phyloP scores from a whole-genome alignment of 1,284 basidiomycete species.

The Sanghuangporus sanghuang region DNA sequence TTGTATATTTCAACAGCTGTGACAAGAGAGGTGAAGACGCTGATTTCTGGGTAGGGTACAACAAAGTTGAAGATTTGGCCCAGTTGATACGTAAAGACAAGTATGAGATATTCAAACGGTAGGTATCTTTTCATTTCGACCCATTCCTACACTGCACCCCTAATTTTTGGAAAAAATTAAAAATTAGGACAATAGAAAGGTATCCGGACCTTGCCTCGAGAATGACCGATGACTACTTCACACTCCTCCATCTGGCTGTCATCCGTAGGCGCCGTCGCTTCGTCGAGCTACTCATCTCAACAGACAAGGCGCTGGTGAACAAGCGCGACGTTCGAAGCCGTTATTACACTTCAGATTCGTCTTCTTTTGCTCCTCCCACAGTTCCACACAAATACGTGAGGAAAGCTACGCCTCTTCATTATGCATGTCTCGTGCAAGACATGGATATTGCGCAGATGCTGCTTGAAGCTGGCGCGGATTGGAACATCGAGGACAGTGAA shows the following conservation, averaged over 20 bases:
- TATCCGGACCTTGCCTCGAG: neutral
- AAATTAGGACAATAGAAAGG: no score
- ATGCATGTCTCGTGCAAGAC: slow-evolving; percentile 6
- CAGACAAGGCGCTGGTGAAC: neutral
- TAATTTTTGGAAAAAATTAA: no score
- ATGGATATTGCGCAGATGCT: slow-evolving; percentile 3
- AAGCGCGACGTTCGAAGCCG: neutral
- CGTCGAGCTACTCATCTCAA: neutral
- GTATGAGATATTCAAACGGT: neutral
- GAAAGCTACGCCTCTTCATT: slow-evolving; percentile 10
- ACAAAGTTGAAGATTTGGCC: neutral
- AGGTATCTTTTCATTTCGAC: neutral
- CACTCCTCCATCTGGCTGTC: slow-evolving; percentile 5
- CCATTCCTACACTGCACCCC: no score
- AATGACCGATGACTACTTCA: neutral
- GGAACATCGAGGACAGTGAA: slow-evolving; percentile 3
- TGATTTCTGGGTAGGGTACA: neutral
- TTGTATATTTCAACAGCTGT: neutral
- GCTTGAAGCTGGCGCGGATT: slow-evolving; percentile 11
- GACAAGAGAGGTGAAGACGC: neutral
- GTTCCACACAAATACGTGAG: slow-evolving; percentile 4
- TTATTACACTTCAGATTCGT: neutral
- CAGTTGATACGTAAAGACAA: neutral
- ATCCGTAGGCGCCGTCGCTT: neutral
- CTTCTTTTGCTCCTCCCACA: neutral